phyloP scores from a whole-genome alignment of 345 rosid species.

The Clarkia xantiana region DNA sequence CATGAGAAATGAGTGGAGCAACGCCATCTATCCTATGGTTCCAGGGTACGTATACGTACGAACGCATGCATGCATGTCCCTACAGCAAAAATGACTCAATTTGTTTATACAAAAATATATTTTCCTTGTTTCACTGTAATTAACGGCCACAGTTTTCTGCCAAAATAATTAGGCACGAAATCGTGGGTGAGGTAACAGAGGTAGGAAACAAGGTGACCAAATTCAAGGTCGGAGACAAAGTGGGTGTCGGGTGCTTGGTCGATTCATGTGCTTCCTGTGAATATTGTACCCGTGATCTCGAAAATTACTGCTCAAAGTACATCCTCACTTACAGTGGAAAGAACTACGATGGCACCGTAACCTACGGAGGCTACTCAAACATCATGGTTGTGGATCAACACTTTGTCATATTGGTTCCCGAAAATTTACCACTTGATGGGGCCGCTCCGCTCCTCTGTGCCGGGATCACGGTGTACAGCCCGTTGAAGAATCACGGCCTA shows the following conservation, averaged over 20 bases:
- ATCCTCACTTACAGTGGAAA: conserved; percentile 15
- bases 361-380: conserved; percentile 32
- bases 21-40: conserved; percentile 23
- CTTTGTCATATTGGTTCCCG: conserved; percentile 32
- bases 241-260: conserved; percentile 10
- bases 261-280: conserved; percentile 19
- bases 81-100: too few species aligned
- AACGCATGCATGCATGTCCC: too few species aligned
- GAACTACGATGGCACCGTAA: conserved; percentile 26
- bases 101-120: too few species aligned
- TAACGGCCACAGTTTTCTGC: too few species aligned
- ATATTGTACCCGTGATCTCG: conserved; percentile 15
- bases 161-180: conserved; percentile 11
- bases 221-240: conserved; percentile 11
- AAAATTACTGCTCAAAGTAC: conserved; percentile 17
- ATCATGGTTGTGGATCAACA: conserved; percentile 12
- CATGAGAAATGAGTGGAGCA: conserved; percentile 27
- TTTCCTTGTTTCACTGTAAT: too few species aligned
- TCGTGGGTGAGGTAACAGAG: conserved; percentile 7
- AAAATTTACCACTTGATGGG: conserved; percentile 20
- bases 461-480: conserved; percentile 28
- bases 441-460: conserved; percentile 36
- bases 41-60: conserved; percentile 35
- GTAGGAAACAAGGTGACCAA: not conserved
- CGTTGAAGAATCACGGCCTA: conserved; percentile 26